phyloP scores from a whole-genome alignment of 805 yeast species.

The Sugiyamaella valdiviana region DNA sequence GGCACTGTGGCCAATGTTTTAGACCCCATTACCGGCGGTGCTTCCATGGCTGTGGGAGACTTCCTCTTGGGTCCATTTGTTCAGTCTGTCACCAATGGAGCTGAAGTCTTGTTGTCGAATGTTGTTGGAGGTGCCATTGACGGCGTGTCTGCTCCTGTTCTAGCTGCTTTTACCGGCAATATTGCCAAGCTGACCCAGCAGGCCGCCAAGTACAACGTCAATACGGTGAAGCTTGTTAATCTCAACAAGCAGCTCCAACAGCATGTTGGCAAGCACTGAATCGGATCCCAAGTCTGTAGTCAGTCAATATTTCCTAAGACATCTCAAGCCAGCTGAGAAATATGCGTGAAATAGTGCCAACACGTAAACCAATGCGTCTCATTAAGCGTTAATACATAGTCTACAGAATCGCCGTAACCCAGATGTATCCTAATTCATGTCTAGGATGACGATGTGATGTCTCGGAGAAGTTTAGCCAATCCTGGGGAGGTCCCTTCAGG shows the following conservation, averaged over 20 bases:
- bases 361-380: neutral
- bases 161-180: slow-evolving; percentile 2
- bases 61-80: slow-evolving; percentile 9
- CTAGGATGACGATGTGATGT: slow-evolving; percentile 4
- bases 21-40: slow-evolving; percentile 15
- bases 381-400: neutral
- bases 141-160: slow-evolving; percentile 2
- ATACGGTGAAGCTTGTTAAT: slow-evolving; percentile 8
- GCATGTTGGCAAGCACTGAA: neutral
- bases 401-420: no score
- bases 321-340: no score
- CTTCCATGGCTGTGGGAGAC: slow-evolving; percentile 6
- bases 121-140: slow-evolving; percentile 20
- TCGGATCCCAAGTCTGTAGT: no score
- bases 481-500: slow-evolving; percentile 6
- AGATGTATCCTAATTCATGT: neutral
- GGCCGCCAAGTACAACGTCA: slow-evolving; percentile 9
- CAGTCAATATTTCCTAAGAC: neutral
- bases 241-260: neutral
- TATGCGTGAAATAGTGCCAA: no score
- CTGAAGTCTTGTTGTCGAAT: slow-evolving; percentile 24
- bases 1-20: slow-evolving; percentile 17
- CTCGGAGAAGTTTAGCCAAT: slow-evolving; percentile 2
- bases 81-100: slow-evolving; percentile 13
- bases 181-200: slow-evolving; percentile 3